These are phyloP conservation scores for Byssothecium circinans DNA, from an alignment of 2,329 filamentous ascomycete species.

Conservation along the genomic window DNA sequence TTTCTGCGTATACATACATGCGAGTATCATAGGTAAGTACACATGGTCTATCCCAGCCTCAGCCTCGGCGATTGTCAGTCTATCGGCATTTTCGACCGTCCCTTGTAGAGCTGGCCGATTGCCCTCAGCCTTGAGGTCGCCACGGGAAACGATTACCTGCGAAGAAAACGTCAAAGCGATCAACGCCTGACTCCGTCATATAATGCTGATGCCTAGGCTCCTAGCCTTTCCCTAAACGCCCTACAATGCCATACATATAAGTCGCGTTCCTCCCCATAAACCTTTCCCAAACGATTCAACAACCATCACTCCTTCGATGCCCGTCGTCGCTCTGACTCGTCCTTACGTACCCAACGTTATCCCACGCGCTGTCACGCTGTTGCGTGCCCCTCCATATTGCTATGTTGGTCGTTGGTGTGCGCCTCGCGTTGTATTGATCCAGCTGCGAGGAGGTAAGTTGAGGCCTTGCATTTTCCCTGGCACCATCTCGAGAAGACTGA, in stretches of 20 bases:
- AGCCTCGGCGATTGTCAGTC: background rate
- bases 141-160: background rate
- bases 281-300: background rate
- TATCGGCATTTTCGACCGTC: background rate
- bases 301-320: background rate
- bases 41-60: background rate
- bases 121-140: background rate
- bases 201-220: background rate
- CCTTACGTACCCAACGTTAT: slow-evolving; percentile 11
- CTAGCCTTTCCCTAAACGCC: background rate
- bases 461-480: background rate
- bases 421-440: slow-evolving; percentile 1
- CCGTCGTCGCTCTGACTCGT: background rate
- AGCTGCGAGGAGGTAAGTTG: slow-evolving; percentile 8
- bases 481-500: background rate
- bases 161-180: background rate
- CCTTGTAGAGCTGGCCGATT: background rate
- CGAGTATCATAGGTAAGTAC: no score
- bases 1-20: no score
- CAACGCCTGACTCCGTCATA: background rate
- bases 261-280: background rate
- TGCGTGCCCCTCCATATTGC: slow-evolving; percentile 6
- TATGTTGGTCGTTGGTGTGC: slow-evolving; percentile 3
- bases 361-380: slow-evolving; percentile 12
- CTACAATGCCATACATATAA: background rate